Percentiles rank a stretch among this genome's conserved stretches.
These are phyloP conservation scores for Phytopythium vexans DNA, from an alignment of 352 stramenopile genomes.

Conservation along the genomic window DNA sequence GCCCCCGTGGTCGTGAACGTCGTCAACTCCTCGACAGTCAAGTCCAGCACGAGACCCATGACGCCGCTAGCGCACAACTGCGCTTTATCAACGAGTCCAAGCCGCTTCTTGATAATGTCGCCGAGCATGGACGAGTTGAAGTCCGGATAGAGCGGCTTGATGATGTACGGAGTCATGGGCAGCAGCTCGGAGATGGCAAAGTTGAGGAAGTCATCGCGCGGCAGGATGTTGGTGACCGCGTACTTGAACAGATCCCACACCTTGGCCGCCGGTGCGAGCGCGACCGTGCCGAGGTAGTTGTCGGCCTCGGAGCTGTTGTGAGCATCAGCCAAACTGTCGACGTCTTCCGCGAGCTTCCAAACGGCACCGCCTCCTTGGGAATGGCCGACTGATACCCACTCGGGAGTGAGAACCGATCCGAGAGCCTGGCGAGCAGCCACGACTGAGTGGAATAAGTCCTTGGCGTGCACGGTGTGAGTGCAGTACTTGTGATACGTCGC, in stretches of 20 bases:
- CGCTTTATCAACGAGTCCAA: constrained; percentile 3
- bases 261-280: neutral
- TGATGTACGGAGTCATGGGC: neutral
- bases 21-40: constrained; percentile 3
- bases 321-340: neutral
- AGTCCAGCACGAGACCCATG: neutral
- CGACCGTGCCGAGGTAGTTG: constrained; percentile 10
- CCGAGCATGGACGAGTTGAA: constrained; percentile 10
- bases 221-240: neutral
- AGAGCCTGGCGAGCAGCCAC: constrained; percentile 6
- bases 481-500: constrained; percentile 9
- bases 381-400: constrained; percentile 8
- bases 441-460: constrained; percentile 11
- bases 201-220: constrained; percentile 4
- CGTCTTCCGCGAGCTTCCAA: constrained; percentile 7
- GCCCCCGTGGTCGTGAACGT: constrained; percentile 1
- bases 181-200: constrained; percentile 1
- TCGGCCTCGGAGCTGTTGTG: constrained; percentile 4
- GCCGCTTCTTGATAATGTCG: neutral
- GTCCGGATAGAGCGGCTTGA: constrained; percentile 4
- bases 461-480: constrained; percentile 3
- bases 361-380: constrained; percentile 8
- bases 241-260: constrained; percentile 4
- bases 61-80: constrained; percentile 3
- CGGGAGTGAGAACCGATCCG: neutral